Evolutionary conservation across 495 filamentous ascomycete genomes (phyloP), one percentile per base, ranked within the genome.

Genomic region (Jackrogersella minutella): DNA sequence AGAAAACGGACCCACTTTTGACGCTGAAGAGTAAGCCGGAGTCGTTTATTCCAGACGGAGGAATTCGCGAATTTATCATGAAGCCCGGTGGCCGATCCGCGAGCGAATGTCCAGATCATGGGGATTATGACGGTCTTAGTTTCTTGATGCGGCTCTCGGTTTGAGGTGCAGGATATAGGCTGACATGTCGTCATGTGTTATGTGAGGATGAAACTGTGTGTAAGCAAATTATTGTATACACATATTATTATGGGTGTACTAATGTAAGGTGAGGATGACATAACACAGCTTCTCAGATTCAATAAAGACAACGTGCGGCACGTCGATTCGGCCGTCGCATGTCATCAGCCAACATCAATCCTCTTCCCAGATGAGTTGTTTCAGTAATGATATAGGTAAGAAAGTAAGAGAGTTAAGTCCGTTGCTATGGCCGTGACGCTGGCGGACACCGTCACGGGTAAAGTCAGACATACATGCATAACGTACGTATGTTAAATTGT

Each of bases 171-270:
- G 28, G 16, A 24, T 26, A 26, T 46, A 11, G 5, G 52, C 37
- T 56, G 52, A 57, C 54, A n/a, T 40, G 22, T 19, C 39, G 37
- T 58, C 56, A 58, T 49, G 41, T 47, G 19, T 37, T 49, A 31
- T 47, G 19, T 37, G 14, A 24, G 46, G 24, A 14, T 57, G 54
- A 57, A 57, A 57, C 54, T 31, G 26, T 17, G 24, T 33, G 31
- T 56, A 56, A 56, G 44, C 44, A 46, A 46, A 0, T 21, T 26
- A 26, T 28, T 7, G 26, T 30, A 30, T 30, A 30, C 26, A 7
- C 7, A 17, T 49, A 49, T n/a, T n/a, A n/a, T n/a, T n/a, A 14
- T 17, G 55, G 30, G 13, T 54, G 13, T 53, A 19, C n/a, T n/a
- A n/a, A n/a, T n/a, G n/a, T n/a, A n/a, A n/a, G 16, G 33, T 54